These are phyloP conservation scores for Botrytis squamosa DNA, from an alignment of 2,329 filamentous ascomycete genomes.

Conservation along the genomic window DNA sequence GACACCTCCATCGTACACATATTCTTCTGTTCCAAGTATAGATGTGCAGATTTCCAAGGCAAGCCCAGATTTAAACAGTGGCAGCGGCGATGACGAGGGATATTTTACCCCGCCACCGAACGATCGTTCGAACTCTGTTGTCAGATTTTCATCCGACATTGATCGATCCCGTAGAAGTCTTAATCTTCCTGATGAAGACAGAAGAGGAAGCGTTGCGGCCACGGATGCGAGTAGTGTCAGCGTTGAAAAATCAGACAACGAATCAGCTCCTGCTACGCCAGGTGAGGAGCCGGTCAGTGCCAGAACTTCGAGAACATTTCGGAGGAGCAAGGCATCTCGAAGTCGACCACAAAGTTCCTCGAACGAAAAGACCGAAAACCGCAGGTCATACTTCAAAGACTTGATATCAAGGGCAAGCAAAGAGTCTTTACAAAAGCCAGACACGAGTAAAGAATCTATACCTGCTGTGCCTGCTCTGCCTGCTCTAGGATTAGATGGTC, in stretches of 20 bases:
- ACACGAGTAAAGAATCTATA: slow-evolving; percentile 9
- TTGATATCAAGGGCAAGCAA: slow-evolving; percentile 36
- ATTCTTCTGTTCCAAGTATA: slow-evolving; percentile 41
- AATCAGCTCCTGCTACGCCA: slow-evolving; percentile 47
- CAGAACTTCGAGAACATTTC: slow-evolving; percentile 57
- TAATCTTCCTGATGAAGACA: slow-evolving; percentile 48
- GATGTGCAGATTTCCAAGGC: slow-evolving; percentile 26
- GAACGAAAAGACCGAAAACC: slow-evolving; percentile 57
- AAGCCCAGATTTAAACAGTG: slow-evolving; percentile 7
- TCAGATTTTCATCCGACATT: slow-evolving; percentile 56
- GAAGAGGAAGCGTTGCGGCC: slow-evolving; percentile 51
- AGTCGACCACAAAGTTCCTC: slow-evolving; percentile 59
- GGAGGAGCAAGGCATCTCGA: slow-evolving; percentile 50
- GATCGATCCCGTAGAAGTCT: slow-evolving; percentile 50
- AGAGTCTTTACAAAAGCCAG: slow-evolving; percentile 32
- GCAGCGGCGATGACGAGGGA: slow-evolving; percentile 24
- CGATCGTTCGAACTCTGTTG: slow-evolving; percentile 46
- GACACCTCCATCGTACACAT: slow-evolving; percentile 55
- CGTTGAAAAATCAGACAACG: slow-evolving; percentile 38
- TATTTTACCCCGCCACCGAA: slow-evolving; percentile 43
- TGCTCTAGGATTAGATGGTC: slow-evolving; percentile 5
- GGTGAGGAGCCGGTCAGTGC: slow-evolving; percentile 55
- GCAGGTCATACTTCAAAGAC: slow-evolving; percentile 55
- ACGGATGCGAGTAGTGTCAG: slow-evolving; percentile 47
- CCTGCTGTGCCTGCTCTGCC: slow-evolving; percentile 13